Percentiles rank a stretch among this genome's conserved stretches.
These are phyloP conservation scores for Mycena metata DNA, from an alignment of 768 basidiomycete species.

Conservation along the genomic window DNA sequence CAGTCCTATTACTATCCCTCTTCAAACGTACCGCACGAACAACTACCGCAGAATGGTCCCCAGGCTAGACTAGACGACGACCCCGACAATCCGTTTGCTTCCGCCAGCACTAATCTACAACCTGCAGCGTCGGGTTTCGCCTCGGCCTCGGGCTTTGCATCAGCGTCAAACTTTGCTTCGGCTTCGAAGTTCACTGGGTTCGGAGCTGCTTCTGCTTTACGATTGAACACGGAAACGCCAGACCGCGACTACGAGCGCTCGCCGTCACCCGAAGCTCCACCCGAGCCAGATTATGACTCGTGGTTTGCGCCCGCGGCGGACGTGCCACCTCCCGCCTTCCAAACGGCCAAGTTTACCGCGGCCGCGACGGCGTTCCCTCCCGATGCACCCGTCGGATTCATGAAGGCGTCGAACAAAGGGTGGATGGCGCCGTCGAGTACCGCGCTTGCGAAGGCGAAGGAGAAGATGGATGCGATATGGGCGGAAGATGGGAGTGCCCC, in stretches of 20 bases:
- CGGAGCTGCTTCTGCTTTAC: conserved; percentile 38
- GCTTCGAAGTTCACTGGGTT: conserved; percentile 25
- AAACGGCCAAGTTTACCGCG: conserved; percentile 48
- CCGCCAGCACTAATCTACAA: conserved; percentile 9
- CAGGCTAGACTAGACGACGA: conserved; percentile 47
- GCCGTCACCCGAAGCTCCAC: conserved; percentile 55
- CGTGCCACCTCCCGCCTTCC: conserved; percentile 51
- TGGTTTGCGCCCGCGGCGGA: conserved; percentile 63
- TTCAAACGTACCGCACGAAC: conserved; percentile 21
- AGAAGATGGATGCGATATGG: conserved; percentile 64
- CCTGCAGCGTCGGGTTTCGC: conserved; percentile 3
- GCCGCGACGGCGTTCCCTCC: conserved; percentile 27
- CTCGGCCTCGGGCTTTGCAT: conserved; percentile 2
- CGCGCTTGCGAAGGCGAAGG: conserved; percentile 68
- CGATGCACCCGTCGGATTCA: conserved; percentile 42
- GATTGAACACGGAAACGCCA: conserved; percentile 23
- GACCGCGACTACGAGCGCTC: conserved; percentile 46
- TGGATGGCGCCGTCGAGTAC: conserved; percentile 64
- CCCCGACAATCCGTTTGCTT: conserved; percentile 59
- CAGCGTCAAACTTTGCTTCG: conserved; percentile 4
- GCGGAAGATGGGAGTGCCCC: conserved; percentile 19
- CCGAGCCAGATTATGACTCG: conserved; percentile 57
- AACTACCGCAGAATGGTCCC: conserved; percentile 10
- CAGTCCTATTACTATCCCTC: conserved; percentile 44
- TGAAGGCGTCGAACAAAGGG: conserved; percentile 52